phyloP scores from a whole-genome alignment of 345 rosid species.

The Fremontodendron californicum region DNA sequence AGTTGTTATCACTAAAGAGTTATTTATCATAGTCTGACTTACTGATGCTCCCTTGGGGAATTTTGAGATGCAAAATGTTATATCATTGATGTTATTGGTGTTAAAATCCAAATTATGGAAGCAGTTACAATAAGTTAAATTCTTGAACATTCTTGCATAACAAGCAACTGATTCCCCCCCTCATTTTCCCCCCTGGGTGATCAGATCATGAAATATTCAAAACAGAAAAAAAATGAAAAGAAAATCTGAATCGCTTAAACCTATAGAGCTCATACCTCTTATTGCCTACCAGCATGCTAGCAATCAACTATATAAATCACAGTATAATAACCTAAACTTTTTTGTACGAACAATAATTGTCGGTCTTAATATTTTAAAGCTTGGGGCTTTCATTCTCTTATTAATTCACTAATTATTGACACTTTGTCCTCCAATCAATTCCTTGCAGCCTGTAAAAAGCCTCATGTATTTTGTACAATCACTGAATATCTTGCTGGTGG shows the following conservation, averaged over 20 bases:
- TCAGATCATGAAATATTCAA: neutral
- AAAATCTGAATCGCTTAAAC: neutral
- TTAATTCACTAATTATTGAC: neutral
- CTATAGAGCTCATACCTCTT: neutral
- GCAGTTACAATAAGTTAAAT: neutral
- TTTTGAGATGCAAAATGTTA: neutral
- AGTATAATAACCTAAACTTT: neutral
- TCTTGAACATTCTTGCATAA: neutral
- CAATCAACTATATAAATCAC: neutral
- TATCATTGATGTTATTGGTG: neutral
- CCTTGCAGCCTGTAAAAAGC: constrained; percentile 70
- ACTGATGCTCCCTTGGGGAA: neutral
- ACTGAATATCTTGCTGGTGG: constrained; percentile 73
- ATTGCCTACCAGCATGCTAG: neutral
- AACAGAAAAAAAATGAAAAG: neutral
- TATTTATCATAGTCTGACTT: neutral
- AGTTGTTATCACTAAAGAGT: neutral
- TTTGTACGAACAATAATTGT: neutral
- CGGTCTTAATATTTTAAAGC: neutral
- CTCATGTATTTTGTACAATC: constrained; percentile 64
- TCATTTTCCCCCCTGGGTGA: neutral
- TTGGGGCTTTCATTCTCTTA: constrained; percentile 3
- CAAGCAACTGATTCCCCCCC: neutral
- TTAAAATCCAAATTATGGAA: neutral
- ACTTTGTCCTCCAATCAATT: constrained; percentile 40